These are phyloP conservation scores for Xerocomus spinulosus DNA, from an alignment of 768 basidiomycete genomes.

Conservation along the genomic window DNA sequence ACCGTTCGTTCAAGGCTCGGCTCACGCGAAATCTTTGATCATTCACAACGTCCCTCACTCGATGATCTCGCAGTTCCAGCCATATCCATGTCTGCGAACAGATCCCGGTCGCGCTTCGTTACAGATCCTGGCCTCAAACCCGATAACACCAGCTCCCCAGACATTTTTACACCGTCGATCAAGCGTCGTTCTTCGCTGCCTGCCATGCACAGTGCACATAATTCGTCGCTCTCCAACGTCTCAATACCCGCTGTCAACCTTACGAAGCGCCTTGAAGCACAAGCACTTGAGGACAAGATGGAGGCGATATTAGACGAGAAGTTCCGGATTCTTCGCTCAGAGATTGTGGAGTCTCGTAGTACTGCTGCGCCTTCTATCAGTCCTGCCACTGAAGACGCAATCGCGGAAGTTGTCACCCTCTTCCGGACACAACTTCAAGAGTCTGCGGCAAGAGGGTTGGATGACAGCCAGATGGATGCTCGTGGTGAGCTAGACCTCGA, in stretches of 20 bases:
- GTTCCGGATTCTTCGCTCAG: constrained; percentile 46
- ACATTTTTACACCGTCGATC: constrained; percentile 40
- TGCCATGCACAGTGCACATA: constrained; percentile 43
- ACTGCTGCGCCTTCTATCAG: constrained; percentile 31
- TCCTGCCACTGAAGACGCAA: constrained; percentile 54
- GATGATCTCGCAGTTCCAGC: constrained; percentile 68
- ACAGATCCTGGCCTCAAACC: constrained; percentile 51
- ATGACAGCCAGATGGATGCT: constrained; percentile 65
- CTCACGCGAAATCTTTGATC: constrained; percentile 71
- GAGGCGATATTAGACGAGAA: constrained; percentile 67
- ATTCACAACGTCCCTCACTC: constrained; percentile 64
- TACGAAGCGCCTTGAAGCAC: constrained; percentile 52
- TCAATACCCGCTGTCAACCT: constrained; percentile 48
- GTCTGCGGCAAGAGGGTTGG: constrained; percentile 50
- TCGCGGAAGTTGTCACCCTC: constrained; percentile 60
- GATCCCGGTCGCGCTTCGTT: constrained; percentile 49
- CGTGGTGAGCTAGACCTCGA: constrained; percentile 77
- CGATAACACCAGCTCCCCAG: constrained; percentile 28
- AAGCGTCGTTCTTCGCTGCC: constrained; percentile 57
- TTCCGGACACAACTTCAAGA: constrained; percentile 67
- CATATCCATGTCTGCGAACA: constrained; percentile 60
- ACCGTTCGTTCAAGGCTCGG: constrained; percentile 71
- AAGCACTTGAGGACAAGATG: constrained; percentile 57
- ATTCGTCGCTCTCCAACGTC: constrained; percentile 41
- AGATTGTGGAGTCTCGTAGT: constrained; percentile 29